Evolutionary conservation across 1,139 yeast species (phyloP).

Genomic region (Scheffersomyces quercinus): DNA sequence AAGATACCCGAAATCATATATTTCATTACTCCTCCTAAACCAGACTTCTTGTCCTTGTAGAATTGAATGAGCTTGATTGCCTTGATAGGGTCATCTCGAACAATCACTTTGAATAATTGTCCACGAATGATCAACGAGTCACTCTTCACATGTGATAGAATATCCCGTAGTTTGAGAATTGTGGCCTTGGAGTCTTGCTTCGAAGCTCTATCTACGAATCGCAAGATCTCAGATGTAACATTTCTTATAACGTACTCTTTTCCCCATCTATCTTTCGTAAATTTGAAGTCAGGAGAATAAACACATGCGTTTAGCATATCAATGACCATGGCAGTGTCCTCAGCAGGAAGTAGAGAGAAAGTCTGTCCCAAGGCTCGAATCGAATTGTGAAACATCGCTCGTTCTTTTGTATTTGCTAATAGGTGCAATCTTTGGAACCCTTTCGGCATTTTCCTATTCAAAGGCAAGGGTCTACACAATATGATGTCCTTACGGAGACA

Average conservation of each 20-base stretch:
- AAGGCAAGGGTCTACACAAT: conserved; percentile 3
- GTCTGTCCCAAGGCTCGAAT: conserved; percentile 32
- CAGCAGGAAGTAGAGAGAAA: conserved; percentile 24
- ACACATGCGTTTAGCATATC: conserved; percentile 14
- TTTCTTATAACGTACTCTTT: conserved; percentile 19
- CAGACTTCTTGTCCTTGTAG: conserved; percentile 18
- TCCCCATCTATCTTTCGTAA: conserved; percentile 18
- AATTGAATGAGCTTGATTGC: conserved; percentile 22
- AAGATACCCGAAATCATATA: conserved; percentile 28
- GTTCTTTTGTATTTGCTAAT: conserved; percentile 15
- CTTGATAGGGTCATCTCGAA: conserved; percentile 24
- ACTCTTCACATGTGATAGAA: conserved; percentile 17
- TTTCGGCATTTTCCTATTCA: conserved; percentile 7
- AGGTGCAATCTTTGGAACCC: conserved; percentile 18
- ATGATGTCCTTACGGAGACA: conserved; percentile 7
- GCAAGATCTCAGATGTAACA: conserved; percentile 19
- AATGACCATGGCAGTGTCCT: conserved; percentile 15
- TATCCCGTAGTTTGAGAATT: conserved; percentile 17
- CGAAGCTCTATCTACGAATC: conserved; percentile 18
- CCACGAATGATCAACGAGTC: conserved; percentile 18
- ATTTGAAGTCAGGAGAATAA: conserved; percentile 14
- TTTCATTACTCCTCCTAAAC: conserved; percentile 18
- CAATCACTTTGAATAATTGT: conserved; percentile 24
- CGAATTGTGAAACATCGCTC: conserved; percentile 25
- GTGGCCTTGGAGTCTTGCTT: conserved; percentile 6